Base-by-base conservation (phyloP, 2,329 filamentous ascomycete genomes). In the Teratosphaeria destructans region DNA sequence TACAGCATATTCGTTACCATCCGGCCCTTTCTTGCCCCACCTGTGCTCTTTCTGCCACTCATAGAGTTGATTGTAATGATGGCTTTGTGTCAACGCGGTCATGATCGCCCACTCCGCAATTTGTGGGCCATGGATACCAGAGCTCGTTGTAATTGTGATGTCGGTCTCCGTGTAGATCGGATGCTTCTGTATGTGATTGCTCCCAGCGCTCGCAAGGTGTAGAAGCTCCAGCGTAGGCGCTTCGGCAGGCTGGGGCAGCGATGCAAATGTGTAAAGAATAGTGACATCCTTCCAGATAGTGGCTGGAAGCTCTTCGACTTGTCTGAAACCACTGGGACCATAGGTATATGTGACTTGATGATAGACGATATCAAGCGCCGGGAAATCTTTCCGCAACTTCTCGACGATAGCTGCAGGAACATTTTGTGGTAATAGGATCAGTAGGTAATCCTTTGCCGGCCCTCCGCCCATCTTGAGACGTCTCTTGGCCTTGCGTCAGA, bases 51-150 rank as follows among this genome's bases (percentile, higher is more conserved):
- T 82, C 71, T 87, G 85, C 61, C 77, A 75, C 55, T 85, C 78
- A 56, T 85, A 78, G n/a, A 83, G 69, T 35, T 72, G 56, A 52
- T 78, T 76, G 68, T 83, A 84, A 29, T 78, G 74, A 61, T 84
- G 81, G n/a, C 76, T 79, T 27, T 80, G 75, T n/a, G 80, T 76
- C 2, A 87, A 73, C 58, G 81, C 79, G 65, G 85, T 85, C 78
- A 86, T 77, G 32, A 86, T 71, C 12, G 84, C 81, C 84, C 85
- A 88, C 74, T 87, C 85, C 0, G 84, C 78, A 56, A 87, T 87
- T 59, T 85, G 82, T 0, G 85, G 85, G 1, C 82, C 83, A 66
- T 85, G 82, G 54, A 85, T 79, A 27, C 83, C 79, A 4, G 78
- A 80, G 37, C 77, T 78, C 3, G 79, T 83, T 3, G 81, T 81